These are phyloP conservation scores for Canariomyces notabilis DNA, from an alignment of 2,329 filamentous ascomycete genomes.

Conservation along the genomic window DNA sequence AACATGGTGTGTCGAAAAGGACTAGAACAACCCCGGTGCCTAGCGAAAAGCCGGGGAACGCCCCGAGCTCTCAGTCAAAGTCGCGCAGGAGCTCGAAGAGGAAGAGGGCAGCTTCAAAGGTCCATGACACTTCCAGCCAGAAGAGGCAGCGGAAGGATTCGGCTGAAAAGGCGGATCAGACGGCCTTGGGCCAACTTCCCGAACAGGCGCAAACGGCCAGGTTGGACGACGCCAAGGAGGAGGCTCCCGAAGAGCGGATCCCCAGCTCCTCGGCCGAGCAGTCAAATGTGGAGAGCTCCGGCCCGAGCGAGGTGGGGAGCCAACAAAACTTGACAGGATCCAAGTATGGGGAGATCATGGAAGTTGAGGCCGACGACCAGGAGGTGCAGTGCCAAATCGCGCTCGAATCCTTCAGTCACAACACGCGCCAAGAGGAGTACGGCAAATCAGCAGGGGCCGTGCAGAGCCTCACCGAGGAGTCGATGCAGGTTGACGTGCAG, in stretches of 20 bases:
- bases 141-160: slow-evolving; percentile 26
- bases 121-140: slow-evolving; percentile 22
- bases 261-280: slow-evolving; percentile 13
- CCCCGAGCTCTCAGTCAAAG: slow-evolving; percentile 21
- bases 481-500: slow-evolving; percentile 13
- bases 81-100: slow-evolving; percentile 26
- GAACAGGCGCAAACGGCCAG: background rate
- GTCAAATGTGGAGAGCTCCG: background rate
- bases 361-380: slow-evolving; percentile 22
- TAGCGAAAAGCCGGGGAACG: slow-evolving; percentile 12
- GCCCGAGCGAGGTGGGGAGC: slow-evolving; percentile 1
- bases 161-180: slow-evolving; percentile 11
- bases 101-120: slow-evolving; percentile 27
- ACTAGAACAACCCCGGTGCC: slow-evolving; percentile 13
- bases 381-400: slow-evolving; percentile 30
- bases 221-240: background rate
- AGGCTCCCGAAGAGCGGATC: slow-evolving; percentile 7
- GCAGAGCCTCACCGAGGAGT: background rate
- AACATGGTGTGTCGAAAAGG: slow-evolving; percentile 12
- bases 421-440: slow-evolving; percentile 15
- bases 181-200: background rate
- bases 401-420: slow-evolving; percentile 23
- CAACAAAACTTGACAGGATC: background rate
- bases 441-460: background rate
- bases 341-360: slow-evolving; percentile 12